Base-by-base conservation (phyloP, 2,329 filamentous ascomycete species). In the Clarireedia paspali region DNA sequence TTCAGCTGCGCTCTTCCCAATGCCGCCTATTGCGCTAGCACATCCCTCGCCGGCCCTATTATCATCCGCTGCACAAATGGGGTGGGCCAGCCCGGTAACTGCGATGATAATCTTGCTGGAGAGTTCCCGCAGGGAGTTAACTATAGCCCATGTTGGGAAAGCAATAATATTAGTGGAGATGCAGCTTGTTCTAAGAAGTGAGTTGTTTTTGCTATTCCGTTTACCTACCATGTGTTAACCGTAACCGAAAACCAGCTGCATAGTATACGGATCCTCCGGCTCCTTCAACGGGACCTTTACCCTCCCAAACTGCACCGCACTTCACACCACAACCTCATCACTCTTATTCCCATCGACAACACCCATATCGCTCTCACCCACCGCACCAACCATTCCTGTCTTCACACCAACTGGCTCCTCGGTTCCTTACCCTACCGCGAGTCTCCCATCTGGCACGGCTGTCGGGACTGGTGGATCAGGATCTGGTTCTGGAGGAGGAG, bases 141-240 rank as follows among this genome's bases (percentile, higher is more conserved):
- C 47, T 67, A 67, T 14, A 63, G 71, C 27, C 64, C 66, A 14
- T 79, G 76, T 70, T 76, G 66, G 62, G 66, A 77, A 66, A 70
- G 70, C 50, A 67, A 67, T 34, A 50, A 62, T 12, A 66, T 64
- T 10, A 68, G 68, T 39, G 75, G 75, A 53, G 72, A 77, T 55
- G 77, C 75, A 47, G 74, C 71, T 53, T 79, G 77, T 65, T 68
- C 71, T 61, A 78, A 76, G 71, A 76, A 76, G 66, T 67, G 53
- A 58, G 59, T 63, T 45, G 12, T 6, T 20, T 42, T 50, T 47
- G 45, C 20, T 15, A 27, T 39, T 17, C 26, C 23, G 2, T 46
- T 26, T 46, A 10, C n/a, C 6, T 9, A 9, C 4, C 15, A 20
- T 17, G 17, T 17, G 12, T 10, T 12, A 39, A 20, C 34, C 27